Conservation (phyloP, 2,329 filamentous ascomycete genomes). For the Colletotrichum caudatum region DNA sequence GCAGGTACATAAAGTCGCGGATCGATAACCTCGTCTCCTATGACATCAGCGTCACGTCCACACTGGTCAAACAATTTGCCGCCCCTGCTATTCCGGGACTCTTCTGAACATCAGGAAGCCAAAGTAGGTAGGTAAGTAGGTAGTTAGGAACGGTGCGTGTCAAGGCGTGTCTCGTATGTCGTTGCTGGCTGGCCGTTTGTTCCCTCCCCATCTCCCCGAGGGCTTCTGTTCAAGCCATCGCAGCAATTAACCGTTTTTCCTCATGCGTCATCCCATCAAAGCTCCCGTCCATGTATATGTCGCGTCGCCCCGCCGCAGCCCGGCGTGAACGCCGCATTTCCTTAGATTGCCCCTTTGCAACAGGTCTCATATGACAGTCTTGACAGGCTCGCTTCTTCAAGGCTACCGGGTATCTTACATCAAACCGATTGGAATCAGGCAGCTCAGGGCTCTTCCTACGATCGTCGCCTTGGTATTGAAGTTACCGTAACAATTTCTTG, state of each 20-base stretch:
- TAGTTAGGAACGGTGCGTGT: slow-evolving; percentile 30
- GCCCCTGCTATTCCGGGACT: slow-evolving; percentile 24
- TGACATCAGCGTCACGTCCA: slow-evolving; percentile 31
- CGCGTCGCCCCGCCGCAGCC: slow-evolving; percentile 6
- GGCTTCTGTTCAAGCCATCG: slow-evolving; percentile 10
- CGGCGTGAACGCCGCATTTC: slow-evolving; percentile 12
- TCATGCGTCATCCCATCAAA: slow-evolving; percentile 29
- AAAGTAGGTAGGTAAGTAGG: slow-evolving; percentile 21
- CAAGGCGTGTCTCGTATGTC: slow-evolving; percentile 36
- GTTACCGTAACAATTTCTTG: background rate
- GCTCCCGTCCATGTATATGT: slow-evolving; percentile 22
- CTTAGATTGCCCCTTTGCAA: slow-evolving; percentile 9
- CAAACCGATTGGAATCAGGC: slow-evolving; percentile 16
- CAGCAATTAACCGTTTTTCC: slow-evolving; percentile 9
- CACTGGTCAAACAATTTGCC: slow-evolving; percentile 32
- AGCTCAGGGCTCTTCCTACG: slow-evolving; percentile 4
- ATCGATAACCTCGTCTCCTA: slow-evolving; percentile 15
- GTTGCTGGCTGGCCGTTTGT: slow-evolving; percentile 22
- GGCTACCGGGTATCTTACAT: slow-evolving; percentile 36
- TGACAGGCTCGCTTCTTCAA: slow-evolving; percentile 16
- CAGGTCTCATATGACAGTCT: slow-evolving; percentile 25
- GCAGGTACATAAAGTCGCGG: slow-evolving; percentile 6
- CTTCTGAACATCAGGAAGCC: slow-evolving; percentile 16
- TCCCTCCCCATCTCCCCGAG: background rate
- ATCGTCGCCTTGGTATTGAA: background rate